These are phyloP conservation scores for Pleurotus eryngii DNA, from an alignment of 768 basidiomycete genomes.

Conservation along the genomic window DNA sequence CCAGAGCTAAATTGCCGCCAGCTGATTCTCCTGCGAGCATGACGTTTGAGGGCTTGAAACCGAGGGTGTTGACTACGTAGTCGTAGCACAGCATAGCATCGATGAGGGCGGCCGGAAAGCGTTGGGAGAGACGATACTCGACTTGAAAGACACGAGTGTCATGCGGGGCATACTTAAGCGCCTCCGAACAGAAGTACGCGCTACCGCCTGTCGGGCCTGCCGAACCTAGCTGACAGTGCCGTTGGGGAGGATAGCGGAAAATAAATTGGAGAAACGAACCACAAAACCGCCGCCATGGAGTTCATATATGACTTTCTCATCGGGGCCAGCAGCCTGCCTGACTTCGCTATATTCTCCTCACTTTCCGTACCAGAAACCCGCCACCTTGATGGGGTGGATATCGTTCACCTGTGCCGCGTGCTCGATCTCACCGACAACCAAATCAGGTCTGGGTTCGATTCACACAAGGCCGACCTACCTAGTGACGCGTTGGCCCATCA, in stretches of 20 bases:
- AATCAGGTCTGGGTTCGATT: conserved; percentile 29
- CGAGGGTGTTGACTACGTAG: conserved; percentile 42
- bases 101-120: conserved; percentile 51
- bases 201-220: not conserved
- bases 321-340: conserved; percentile 15
- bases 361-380: conserved; percentile 34
- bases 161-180: not conserved
- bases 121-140: conserved; percentile 45
- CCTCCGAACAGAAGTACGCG: conserved; percentile 11
- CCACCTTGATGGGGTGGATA: conserved; percentile 24
- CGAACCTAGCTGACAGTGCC: not conserved
- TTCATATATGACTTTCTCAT: conserved; percentile 30
- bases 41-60: conserved; percentile 39
- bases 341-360: conserved; percentile 7
- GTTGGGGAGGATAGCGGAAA: conserved; percentile 14
- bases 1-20: conserved; percentile 46
- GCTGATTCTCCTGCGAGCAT: conserved; percentile 53
- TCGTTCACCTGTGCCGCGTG: conserved; percentile 23
- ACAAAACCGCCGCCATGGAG: conserved; percentile 29
- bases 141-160: conserved; percentile 29
- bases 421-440: conserved; percentile 27
- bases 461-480: conserved; percentile 21
- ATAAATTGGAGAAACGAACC: conserved; percentile 22
- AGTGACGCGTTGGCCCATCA: no score
- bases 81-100: conserved; percentile 49